Percentiles rank a stretch among this genome's conserved stretches.
Conservation (phyloP, 805 yeast species). For the Cyberlindnera maritima region DNA sequence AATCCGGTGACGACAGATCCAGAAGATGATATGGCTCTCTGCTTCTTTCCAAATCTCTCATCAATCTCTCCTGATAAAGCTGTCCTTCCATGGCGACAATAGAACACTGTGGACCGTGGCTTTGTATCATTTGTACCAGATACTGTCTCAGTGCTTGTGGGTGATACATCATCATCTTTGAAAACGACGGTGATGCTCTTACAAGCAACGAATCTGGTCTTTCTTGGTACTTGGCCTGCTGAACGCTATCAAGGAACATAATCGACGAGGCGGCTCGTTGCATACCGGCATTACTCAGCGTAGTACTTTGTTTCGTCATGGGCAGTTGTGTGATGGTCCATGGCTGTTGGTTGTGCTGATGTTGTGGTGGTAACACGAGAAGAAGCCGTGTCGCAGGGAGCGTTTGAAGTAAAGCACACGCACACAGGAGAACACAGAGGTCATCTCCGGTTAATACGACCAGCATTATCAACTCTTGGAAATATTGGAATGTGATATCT, state of each 20-base stretch:
- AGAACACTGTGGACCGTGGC: neutral
- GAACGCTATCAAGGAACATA: constrained; percentile 7
- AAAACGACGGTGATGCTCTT: constrained; percentile 6
- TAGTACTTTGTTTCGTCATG: neutral
- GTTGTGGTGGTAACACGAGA: neutral
- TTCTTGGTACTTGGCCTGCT: neutral
- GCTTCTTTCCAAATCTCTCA: neutral
- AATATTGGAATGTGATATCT: too few species aligned
- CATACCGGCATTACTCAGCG: constrained; percentile 3
- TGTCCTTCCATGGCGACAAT: neutral
- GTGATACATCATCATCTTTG: constrained; percentile 4
- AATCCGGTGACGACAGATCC: neutral
- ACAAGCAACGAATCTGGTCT: constrained; percentile 1
- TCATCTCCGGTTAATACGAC: constrained; percentile 8
- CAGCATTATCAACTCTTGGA: constrained; percentile 4
- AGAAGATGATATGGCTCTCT: neutral
- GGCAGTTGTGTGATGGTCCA: constrained; percentile 6
- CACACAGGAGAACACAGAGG: constrained; percentile 3
- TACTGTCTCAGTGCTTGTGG: constrained; percentile 7
- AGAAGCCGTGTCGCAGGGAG: neutral
- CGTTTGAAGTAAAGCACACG: neutral
- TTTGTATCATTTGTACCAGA: neutral
- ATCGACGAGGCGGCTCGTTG: constrained; percentile 9
- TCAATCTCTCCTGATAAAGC: neutral
- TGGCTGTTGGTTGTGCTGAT: constrained; percentile 1